A percentile compares a stretch with the other conserved stretches of the same genome.
Conservation (phyloP, 2,329 filamentous ascomycete genomes). For the Botryotinia calthae region DNA sequence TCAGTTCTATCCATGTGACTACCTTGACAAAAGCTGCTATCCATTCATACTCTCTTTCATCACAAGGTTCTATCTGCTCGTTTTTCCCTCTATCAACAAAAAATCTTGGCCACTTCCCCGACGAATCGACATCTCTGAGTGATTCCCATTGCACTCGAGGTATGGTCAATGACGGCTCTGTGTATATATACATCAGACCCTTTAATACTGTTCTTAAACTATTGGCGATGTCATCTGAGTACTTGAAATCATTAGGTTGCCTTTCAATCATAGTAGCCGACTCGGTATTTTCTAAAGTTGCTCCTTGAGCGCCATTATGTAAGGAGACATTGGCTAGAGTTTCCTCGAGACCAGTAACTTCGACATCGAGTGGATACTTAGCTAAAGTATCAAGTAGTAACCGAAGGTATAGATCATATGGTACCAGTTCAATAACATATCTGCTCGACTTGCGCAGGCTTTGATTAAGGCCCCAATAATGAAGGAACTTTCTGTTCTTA, state of each 20-base stretch:
- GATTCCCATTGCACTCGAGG: not conserved
- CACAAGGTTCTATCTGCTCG: slow-evolving; percentile 7
- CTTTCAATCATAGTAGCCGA: not conserved
- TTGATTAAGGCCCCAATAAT: not conserved
- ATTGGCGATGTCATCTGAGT: not conserved
- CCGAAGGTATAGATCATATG: slow-evolving; percentile 15
- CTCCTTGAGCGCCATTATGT: not conserved
- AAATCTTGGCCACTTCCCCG: slow-evolving; percentile 8
- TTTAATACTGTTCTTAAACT: not conserved
- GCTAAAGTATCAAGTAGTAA: slow-evolving; percentile 7
- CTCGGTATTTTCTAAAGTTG: too few species aligned
- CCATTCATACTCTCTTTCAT: slow-evolving; percentile 27
- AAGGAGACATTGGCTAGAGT: not conserved
- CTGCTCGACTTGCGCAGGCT: not conserved
- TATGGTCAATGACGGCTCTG: not conserved
- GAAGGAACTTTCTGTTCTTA: not conserved
- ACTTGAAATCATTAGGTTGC: not conserved
- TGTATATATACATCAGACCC: slow-evolving; percentile 13
- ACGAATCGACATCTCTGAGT: not conserved
- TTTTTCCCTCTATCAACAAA: not conserved
- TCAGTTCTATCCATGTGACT: slow-evolving; percentile 27
- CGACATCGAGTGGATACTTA: not conserved
- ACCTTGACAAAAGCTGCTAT: slow-evolving; percentile 25
- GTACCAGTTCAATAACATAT: not conserved
- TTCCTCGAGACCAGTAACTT: not conserved